A percentile compares a stretch with the other conserved stretches of the same genome.
Conservation (phyloP, 2,329 filamentous ascomycete genomes). For the Neobulgaria alba region DNA sequence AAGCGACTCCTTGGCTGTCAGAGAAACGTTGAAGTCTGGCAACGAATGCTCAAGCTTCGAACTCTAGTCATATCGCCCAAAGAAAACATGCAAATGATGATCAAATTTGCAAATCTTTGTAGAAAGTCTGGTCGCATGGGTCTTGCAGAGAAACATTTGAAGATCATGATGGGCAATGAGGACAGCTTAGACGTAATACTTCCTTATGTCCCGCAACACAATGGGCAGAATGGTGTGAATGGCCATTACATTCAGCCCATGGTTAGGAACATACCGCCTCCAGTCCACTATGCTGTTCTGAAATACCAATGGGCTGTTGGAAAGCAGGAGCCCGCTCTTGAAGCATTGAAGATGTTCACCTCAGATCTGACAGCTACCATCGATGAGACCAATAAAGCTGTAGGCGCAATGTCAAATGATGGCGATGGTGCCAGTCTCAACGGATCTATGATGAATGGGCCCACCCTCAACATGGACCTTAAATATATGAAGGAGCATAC, state of each 20-base stretch:
- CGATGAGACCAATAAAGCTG: conserved; percentile 22
- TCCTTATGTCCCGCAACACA: conserved; percentile 28
- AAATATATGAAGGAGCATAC: conserved; percentile 40
- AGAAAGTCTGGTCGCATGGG: conserved; percentile 93
- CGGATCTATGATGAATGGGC: conserved; percentile 18
- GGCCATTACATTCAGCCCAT: conserved; percentile 14
- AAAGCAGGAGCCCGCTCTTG: conserved; percentile 52
- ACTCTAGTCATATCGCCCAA: conserved; percentile 83
- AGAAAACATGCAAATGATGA: conserved; percentile 98
- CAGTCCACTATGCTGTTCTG: conserved; percentile 90
- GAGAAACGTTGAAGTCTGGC: conserved; percentile 96
- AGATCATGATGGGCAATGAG: conserved; percentile 74
- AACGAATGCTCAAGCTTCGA: conserved; percentile 91
- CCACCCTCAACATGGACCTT: not conserved
- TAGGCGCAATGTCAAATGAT: conserved; percentile 22
- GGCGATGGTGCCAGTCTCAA: conserved; percentile 32
- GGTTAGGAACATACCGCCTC: conserved; percentile 39
- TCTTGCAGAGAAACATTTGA: conserved; percentile 88
- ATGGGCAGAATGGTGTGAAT: conserved; percentile 9
- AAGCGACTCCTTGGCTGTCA: conserved; percentile 90
- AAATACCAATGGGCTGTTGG: conserved; percentile 94
- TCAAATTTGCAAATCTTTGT: conserved; percentile 97
- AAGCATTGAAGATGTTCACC: conserved; percentile 52
- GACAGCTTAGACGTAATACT: conserved; percentile 52
- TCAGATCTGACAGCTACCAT: conserved; percentile 42